phyloP scores from a whole-genome alignment of 352 stramenopile species.

The Globisporangium nodosum region DNA sequence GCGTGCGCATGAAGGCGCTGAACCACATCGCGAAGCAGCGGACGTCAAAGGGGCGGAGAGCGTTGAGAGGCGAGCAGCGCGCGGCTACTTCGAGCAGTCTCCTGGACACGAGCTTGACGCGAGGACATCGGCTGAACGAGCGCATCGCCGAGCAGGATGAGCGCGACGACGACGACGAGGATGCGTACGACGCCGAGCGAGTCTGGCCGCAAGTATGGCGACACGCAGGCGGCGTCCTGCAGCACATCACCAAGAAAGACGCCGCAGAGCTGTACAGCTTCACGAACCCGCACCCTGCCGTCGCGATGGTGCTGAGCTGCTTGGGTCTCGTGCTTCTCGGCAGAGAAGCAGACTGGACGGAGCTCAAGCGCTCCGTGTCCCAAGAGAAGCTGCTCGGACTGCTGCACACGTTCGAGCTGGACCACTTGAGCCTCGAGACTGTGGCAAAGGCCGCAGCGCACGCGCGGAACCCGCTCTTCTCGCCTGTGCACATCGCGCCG shows the following conservation, averaged over 20 bases:
- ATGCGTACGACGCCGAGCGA: not conserved
- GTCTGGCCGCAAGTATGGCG: constrained; percentile 38
- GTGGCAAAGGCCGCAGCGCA: constrained; percentile 41
- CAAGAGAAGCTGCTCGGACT: constrained; percentile 60
- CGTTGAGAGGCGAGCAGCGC: constrained; percentile 12
- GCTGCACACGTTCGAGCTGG: constrained; percentile 41
- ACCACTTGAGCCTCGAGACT: constrained; percentile 21
- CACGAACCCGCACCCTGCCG: constrained; percentile 64
- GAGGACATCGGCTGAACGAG: not conserved
- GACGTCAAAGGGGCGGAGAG: constrained; percentile 1
- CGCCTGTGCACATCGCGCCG: constrained; percentile 48
- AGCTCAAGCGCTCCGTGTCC: constrained; percentile 51
- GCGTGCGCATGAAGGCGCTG: constrained; percentile 63
- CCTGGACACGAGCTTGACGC: not conserved
- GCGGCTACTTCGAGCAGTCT: constrained; percentile 2
- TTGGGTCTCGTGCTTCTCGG: constrained; percentile 51
- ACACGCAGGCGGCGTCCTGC: constrained; percentile 18
- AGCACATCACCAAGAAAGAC: constrained; percentile 55
- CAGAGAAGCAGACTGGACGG: constrained; percentile 26
- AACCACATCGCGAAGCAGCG: constrained; percentile 27
- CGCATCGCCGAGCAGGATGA: constrained; percentile 1
- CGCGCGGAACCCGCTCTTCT: constrained; percentile 64
- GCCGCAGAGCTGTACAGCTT: constrained; percentile 80
- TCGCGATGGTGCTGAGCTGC: constrained; percentile 68
- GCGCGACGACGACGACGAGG: not conserved